Evolutionary conservation across 805 yeast genomes (phyloP).

Genomic region (Zygoascus ofunaensis): DNA sequence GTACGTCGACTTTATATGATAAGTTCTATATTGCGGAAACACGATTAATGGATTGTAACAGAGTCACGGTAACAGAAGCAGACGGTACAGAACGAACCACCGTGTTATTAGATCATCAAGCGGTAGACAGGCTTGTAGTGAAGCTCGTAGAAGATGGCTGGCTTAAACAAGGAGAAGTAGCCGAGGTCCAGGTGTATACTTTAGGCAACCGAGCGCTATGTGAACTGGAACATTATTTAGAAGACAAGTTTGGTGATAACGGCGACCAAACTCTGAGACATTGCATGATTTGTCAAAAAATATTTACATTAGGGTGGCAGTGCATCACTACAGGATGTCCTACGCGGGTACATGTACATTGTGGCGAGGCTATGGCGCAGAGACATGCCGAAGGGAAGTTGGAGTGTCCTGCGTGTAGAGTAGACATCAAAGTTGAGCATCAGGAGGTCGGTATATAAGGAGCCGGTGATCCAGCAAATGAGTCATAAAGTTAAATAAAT

Average conservation of each 20-base stretch:
- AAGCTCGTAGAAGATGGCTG: slow-evolving; percentile 41
- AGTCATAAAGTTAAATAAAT: neutral
- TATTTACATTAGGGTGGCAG: slow-evolving; percentile 45
- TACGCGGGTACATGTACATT: slow-evolving; percentile 40
- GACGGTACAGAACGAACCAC: slow-evolving; percentile 1
- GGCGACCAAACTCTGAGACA: slow-evolving; percentile 26
- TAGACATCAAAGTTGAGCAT: slow-evolving; percentile 3
- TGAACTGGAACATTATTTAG: slow-evolving; percentile 39
- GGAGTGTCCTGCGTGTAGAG: slow-evolving; percentile 10
- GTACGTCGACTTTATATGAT: neutral
- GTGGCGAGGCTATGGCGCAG: slow-evolving; percentile 27
- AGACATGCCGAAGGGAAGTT: slow-evolving; percentile 1
- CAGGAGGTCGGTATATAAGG: slow-evolving; percentile 1
- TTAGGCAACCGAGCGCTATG: slow-evolving; percentile 35
- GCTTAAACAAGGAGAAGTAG: slow-evolving; percentile 24
- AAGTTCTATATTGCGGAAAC: neutral
- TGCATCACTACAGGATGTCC: slow-evolving; percentile 32
- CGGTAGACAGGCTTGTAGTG: neutral
- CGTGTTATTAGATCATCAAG: neutral
- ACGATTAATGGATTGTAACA: neutral
- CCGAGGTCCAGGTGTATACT: neutral
- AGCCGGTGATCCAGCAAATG: neutral
- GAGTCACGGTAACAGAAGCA: slow-evolving; percentile 1
- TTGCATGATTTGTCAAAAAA: slow-evolving; percentile 45
- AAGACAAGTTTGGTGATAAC: slow-evolving; percentile 32